phyloP scores from a whole-genome alignment of 2,329 filamentous ascomycete species.

The Lecanicillium sp. region DNA sequence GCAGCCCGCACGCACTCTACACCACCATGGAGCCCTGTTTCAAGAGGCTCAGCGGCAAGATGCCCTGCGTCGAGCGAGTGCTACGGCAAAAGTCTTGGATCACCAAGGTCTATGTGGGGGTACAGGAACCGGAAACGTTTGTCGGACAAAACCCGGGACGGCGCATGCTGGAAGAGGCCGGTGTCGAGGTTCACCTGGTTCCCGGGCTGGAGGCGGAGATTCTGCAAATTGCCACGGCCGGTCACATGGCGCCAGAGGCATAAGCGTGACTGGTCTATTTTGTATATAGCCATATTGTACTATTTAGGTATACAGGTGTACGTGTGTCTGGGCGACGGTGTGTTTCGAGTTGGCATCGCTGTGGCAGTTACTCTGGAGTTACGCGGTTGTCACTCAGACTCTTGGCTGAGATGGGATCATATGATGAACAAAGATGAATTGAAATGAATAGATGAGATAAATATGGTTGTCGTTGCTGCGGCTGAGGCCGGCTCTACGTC shows the following conservation, averaged over 20 bases:
- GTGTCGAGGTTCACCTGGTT: slow-evolving; percentile 68
- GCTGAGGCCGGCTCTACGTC: too few species aligned
- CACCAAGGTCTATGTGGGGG: slow-evolving; percentile 76
- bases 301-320: too few species aligned
- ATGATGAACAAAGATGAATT: too few species aligned
- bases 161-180: slow-evolving; percentile 61
- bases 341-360: too few species aligned
- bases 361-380: too few species aligned
- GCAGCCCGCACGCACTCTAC: slow-evolving; percentile 53
- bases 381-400: too few species aligned
- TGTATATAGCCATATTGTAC: too few species aligned
- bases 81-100: slow-evolving; percentile 57
- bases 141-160: slow-evolving; percentile 76
- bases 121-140: slow-evolving; percentile 85
- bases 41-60: slow-evolving; percentile 65
- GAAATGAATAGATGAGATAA: too few species aligned
- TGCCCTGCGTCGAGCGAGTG: slow-evolving; percentile 74
- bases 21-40: slow-evolving; percentile 90
- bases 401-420: too few species aligned
- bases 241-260: slow-evolving; percentile 46
- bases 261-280: not conserved
- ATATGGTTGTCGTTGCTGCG: too few species aligned
- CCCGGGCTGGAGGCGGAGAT: slow-evolving; percentile 75
- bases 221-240: slow-evolving; percentile 72
- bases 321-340: too few species aligned